Conservation (phyloP, 73 alveolate genomes). For the Uronychia setigera region DNA sequence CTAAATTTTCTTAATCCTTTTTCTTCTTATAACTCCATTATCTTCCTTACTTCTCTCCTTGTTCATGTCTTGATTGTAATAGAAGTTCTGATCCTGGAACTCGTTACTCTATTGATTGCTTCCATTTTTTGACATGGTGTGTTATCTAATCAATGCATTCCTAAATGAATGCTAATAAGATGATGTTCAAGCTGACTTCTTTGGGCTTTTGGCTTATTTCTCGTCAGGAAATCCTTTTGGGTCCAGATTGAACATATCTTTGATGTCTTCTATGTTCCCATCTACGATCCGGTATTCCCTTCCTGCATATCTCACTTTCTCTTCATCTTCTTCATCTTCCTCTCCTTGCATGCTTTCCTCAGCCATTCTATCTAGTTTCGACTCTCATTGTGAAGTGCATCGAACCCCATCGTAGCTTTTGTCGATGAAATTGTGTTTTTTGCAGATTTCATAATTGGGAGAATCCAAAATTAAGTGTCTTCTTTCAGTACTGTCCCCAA, state of each 20-base stretch:
- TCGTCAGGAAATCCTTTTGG: not conserved
- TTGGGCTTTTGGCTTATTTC: no score
- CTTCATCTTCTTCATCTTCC: not conserved
- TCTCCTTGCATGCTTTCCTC: not conserved
- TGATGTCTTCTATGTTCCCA: not conserved
- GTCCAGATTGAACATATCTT: not conserved
- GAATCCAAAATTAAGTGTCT: not conserved
- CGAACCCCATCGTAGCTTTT: not conserved
- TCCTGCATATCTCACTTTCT: not conserved
- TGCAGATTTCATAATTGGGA: not conserved
- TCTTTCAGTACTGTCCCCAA: not conserved
- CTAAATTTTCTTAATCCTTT: not conserved
- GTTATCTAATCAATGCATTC: not conserved
- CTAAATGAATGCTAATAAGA: not conserved
- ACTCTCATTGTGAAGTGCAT: not conserved
- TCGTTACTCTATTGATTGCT: not conserved
- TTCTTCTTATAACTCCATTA: not conserved
- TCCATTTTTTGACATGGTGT: not conserved
- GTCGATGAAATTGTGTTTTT: not conserved
- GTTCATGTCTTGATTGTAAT: not conserved
- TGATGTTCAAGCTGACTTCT: not conserved
- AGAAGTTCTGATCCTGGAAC: no score
- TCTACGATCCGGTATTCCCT: not conserved
- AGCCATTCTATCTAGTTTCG: not conserved
- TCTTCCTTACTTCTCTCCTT: not conserved